Conservation (phyloP, 192 early-diverging fungal genomes). For the Chytriomyces sp. region DNA sequence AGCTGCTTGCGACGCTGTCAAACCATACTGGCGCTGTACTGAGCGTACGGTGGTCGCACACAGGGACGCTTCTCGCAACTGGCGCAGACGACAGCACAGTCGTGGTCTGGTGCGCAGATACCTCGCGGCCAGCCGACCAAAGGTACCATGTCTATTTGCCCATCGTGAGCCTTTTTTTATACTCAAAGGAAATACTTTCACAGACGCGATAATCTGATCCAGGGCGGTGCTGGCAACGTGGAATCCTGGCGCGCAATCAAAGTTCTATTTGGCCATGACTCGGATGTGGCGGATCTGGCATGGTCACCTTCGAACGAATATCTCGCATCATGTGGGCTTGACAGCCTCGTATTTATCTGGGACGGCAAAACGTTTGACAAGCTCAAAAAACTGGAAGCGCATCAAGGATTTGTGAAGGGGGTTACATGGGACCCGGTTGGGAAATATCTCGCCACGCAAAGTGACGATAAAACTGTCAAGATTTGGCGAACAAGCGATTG, state of each 20-base stretch:
- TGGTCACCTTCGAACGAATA: slow-evolving; percentile 89
- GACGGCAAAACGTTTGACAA: slow-evolving; percentile 76
- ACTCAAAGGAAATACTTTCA: too few species aligned
- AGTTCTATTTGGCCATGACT: slow-evolving; percentile 81
- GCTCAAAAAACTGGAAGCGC: slow-evolving; percentile 68
- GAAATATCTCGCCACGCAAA: slow-evolving; percentile 88
- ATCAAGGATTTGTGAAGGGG: slow-evolving; percentile 93
- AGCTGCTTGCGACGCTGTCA: slow-evolving; percentile 79
- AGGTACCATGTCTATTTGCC: too few species aligned
- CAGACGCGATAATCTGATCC: too few species aligned
- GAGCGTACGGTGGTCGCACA: slow-evolving; percentile 62
- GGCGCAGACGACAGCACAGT: slow-evolving; percentile 94
- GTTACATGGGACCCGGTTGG: slow-evolving; percentile 95
- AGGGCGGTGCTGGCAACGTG: slow-evolving; percentile 40
- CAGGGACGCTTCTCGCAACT: slow-evolving; percentile 47
- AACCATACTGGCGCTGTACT: slow-evolving; percentile 86
- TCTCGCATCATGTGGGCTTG: slow-evolving; percentile 89
- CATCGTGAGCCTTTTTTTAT: too few species aligned
- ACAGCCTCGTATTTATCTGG: slow-evolving; percentile 86
- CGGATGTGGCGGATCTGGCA: slow-evolving; percentile 89
- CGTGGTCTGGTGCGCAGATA: slow-evolving; percentile 86
- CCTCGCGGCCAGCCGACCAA: slow-evolving; percentile 26
- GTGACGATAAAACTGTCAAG: slow-evolving; percentile 86
- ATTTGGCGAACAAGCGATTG: slow-evolving; percentile 92
- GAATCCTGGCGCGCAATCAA: slow-evolving; percentile 79